Conservation (phyloP, 495 filamentous ascomycete genomes). For the Pseudoneurospora amorphoporcata region DNA sequence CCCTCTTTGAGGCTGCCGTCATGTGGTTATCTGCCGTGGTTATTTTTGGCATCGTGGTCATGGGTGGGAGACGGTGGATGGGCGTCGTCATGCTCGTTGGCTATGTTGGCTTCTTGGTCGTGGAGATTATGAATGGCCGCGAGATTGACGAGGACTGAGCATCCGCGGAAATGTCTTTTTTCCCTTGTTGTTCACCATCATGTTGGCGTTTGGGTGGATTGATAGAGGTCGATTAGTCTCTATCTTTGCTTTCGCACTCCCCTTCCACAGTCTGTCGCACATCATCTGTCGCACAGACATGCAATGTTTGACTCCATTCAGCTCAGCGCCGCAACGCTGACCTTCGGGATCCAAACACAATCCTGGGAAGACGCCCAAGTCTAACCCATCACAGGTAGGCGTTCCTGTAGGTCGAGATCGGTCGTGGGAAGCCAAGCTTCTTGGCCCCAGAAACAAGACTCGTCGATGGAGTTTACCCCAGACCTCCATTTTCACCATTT, state of each 20-base stretch:
- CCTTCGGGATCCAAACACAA: not conserved
- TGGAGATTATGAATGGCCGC: constrained; percentile 25
- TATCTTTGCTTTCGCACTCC: not conserved
- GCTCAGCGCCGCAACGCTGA: not conserved
- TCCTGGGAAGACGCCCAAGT: not conserved
- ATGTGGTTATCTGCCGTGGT: constrained; percentile 26
- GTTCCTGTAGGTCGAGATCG: not conserved
- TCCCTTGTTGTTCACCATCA: not conserved
- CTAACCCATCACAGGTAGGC: not conserved
- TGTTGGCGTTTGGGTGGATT: not conserved
- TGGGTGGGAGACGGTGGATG: constrained; percentile 25
- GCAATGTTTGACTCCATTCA: not conserved
- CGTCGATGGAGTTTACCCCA: not conserved
- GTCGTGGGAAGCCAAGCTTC: not conserved
- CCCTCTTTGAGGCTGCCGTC: constrained; percentile 25
- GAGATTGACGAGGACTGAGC: constrained; percentile 10
- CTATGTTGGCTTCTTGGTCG: constrained; percentile 31
- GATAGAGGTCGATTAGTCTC: not conserved
- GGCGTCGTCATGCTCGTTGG: constrained; percentile 26
- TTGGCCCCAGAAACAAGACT: not conserved
- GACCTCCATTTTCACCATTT: not conserved
- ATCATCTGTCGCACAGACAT: not conserved
- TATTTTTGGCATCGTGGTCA: constrained; percentile 21
- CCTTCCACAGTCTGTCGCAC: not conserved
- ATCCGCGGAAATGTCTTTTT: not conserved